Percentiles rank a stretch among this genome's conserved stretches.
phyloP scores from a whole-genome alignment of 192 early-diverging fungal genomes.

The Backusella psychrophila region DNA sequence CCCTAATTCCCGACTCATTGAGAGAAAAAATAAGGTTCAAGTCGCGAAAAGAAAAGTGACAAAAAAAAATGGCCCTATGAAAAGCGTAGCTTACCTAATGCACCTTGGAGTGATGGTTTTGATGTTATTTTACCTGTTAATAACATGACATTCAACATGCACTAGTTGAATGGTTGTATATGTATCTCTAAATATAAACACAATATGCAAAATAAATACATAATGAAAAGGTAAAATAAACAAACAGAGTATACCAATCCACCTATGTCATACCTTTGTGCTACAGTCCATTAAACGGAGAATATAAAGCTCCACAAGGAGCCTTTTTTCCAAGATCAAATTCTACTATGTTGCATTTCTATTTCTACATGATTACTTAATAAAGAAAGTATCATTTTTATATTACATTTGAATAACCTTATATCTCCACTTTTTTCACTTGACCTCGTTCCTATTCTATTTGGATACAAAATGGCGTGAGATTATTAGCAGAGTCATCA shows the following conservation, averaged over 20 bases:
- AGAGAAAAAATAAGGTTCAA: not conserved
- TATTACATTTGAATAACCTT: no score
- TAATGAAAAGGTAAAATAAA: not conserved
- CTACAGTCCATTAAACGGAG: not conserved
- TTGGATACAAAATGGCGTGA: not conserved
- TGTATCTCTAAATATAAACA: no score
- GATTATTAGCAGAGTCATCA: not conserved
- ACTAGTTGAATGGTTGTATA: no score
- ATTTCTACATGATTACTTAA: not conserved
- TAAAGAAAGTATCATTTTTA: not conserved
- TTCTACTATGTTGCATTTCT: not conserved
- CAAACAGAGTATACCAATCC: not conserved
- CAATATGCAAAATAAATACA: no score
- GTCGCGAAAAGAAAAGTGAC: not conserved
- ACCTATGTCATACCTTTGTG: not conserved
- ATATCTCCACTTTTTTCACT: not conserved
- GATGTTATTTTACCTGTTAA: not conserved
- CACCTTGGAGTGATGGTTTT: not conserved
- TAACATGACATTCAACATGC: no score
- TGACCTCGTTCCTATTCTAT: not conserved
- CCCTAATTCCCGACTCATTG: not conserved
- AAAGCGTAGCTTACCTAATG: not conserved
- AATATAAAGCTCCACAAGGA: not conserved
- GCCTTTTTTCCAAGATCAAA: not conserved
- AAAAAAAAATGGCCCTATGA: not conserved